Evolutionary conservation across 306 rosid species (phyloP).

Genomic region (Cicer yamashitae): DNA sequence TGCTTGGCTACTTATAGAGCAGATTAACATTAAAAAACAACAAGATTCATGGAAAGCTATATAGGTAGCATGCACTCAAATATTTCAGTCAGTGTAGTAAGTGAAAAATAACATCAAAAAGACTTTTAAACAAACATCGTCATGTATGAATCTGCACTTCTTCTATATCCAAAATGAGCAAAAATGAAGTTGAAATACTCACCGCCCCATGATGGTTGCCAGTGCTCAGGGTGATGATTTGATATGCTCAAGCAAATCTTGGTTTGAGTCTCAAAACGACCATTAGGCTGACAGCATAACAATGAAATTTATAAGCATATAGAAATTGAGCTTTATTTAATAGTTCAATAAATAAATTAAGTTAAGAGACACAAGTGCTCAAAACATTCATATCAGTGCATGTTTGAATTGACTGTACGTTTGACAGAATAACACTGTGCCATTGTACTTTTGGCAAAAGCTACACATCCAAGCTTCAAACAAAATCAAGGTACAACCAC

Average conservation of each 20-base stretch:
- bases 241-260: conserved; percentile 99
- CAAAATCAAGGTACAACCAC: no score
- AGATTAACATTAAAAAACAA: neutral
- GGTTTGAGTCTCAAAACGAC: conserved; percentile 94
- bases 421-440: no score
- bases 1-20: neutral
- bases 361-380: conserved; percentile 1
- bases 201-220: conserved; percentile 99
- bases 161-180: neutral
- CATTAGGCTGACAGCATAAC: conserved; percentile 72
- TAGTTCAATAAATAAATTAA: conserved; percentile 15
- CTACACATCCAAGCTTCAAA: no score
- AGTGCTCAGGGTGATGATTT: conserved; percentile 97
- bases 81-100: neutral
- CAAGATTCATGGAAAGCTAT: neutral
- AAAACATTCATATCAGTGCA: neutral
- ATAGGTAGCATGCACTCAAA: neutral
- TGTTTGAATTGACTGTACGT: no score
- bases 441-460: no score
- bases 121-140: neutral
- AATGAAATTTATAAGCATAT: conserved; percentile 40
- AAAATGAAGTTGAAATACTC: conserved; percentile 3
- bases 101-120: neutral
- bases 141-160: neutral
- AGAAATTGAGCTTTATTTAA: neutral